These are phyloP conservation scores for Linnemannia schmuckeri DNA, from an alignment of 192 early-diverging fungal species.

Conservation along the genomic window DNA sequence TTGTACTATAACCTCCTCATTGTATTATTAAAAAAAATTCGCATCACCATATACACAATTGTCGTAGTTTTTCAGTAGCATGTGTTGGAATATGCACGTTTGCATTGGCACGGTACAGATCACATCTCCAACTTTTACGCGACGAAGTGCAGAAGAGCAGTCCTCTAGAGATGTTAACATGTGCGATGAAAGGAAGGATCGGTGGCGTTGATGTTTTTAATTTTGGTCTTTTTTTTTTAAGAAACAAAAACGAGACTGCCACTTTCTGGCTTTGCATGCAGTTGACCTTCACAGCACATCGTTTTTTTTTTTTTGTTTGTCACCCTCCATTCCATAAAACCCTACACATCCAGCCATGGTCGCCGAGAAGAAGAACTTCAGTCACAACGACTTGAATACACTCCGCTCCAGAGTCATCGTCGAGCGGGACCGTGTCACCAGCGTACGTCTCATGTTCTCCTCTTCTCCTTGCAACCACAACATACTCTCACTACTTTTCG, in stretches of 20 bases:
- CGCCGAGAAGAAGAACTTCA: conserved; percentile 51
- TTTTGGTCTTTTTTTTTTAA: neutral
- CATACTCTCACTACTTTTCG: neutral
- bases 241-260: neutral
- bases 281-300: neutral
- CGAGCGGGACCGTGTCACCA: conserved; percentile 76
- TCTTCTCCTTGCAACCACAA: neutral
- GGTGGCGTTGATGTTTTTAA: conserved; percentile 2
- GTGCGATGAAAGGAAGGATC: neutral
- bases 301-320: conserved; percentile 11
- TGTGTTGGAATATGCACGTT: too few species aligned
- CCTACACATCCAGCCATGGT: conserved; percentile 25
- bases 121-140: too few species aligned
- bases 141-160: neutral
- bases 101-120: too few species aligned
- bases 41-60: too few species aligned
- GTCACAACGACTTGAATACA: conserved; percentile 54
- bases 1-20: too few species aligned
- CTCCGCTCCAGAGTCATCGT: conserved; percentile 74
- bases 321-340: neutral
- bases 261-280: neutral
- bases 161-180: neutral
- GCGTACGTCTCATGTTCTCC: conserved; percentile 58
- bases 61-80: too few species aligned
- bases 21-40: too few species aligned